Conservation (phyloP, 805 yeast species). For the Myxozyma vanderwaltii region DNA sequence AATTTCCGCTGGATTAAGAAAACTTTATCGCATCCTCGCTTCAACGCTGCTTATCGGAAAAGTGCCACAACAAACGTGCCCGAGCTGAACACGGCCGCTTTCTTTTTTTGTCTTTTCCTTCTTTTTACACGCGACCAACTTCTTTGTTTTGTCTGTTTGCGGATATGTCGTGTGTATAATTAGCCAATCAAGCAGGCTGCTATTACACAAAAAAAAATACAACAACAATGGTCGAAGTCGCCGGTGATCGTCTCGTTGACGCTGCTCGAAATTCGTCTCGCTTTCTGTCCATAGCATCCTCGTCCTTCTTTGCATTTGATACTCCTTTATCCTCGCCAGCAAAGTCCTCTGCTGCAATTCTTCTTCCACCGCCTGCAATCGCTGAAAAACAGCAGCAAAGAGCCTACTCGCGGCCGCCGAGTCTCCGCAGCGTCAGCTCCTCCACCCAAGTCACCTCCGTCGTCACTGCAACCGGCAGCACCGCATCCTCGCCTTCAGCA, state of each 20-base stretch:
- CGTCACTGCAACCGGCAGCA: constrained; percentile 27
- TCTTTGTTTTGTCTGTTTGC: too few species aligned
- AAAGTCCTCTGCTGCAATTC: constrained; percentile 1
- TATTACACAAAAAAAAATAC: too few species aligned
- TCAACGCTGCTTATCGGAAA: constrained; percentile 1
- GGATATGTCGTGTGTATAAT: too few species aligned
- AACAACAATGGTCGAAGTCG: constrained; percentile 18
- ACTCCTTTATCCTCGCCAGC: constrained; percentile 7
- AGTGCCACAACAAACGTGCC: too few species aligned
- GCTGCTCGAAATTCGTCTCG: constrained; percentile 6
- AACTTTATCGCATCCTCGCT: background rate
- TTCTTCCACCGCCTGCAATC: constrained; percentile 4
- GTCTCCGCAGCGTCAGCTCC: constrained; percentile 27
- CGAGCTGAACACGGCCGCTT: too few species aligned
- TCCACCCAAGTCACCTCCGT: constrained; percentile 27
- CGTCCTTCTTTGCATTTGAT: constrained; percentile 11
- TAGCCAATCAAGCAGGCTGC: too few species aligned
- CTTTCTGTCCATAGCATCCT: constrained; percentile 4
- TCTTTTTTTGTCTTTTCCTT: too few species aligned
- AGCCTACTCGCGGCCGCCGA: constrained; percentile 24
- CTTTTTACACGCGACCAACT: too few species aligned
- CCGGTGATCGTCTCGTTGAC: constrained; percentile 4
- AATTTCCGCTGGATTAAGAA: background rate
- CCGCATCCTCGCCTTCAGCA: constrained; percentile 17
- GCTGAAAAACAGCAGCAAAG: too few species aligned